Evolutionary conservation across 495 filamentous ascomycete species (phyloP).

Genomic region (Penicillium canescens): DNA sequence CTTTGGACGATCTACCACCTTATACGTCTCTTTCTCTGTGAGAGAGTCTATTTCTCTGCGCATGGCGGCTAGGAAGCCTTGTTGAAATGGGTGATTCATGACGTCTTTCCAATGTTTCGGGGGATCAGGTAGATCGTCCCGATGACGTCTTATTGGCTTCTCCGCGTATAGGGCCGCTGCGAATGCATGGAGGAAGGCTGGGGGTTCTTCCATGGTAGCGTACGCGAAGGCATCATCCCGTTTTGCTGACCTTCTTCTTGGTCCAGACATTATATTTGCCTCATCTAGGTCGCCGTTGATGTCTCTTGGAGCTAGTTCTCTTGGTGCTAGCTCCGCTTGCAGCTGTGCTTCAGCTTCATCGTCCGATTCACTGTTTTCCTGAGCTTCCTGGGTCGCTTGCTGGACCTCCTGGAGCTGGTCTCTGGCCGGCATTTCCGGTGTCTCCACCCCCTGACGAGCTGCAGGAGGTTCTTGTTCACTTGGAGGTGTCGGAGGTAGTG

Average conservation of each 20-base stretch:
- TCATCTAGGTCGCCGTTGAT: background rate
- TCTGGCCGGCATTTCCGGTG: too few relatives aligned
- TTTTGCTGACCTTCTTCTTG: background rate
- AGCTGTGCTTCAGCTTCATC: too few relatives aligned
- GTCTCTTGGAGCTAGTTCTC: background rate
- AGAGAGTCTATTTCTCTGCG: background rate
- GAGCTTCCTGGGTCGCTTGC: too few relatives aligned
- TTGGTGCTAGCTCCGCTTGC: background rate
- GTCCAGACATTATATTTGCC: background rate
- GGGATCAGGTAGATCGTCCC: background rate
- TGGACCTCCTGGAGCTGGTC: too few relatives aligned
- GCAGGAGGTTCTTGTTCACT: too few relatives aligned
- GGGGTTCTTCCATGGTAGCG: background rate
- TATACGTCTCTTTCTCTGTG: background rate
- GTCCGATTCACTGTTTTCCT: too few relatives aligned
- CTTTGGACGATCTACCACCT: background rate
- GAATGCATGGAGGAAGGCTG: background rate
- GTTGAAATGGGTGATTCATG: background rate
- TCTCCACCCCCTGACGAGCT: too few relatives aligned
- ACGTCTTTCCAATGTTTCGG: slow-evolving; percentile 1
- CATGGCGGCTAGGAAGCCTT: background rate
- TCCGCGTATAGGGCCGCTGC: background rate
- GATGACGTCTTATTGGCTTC: background rate
- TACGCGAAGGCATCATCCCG: background rate
- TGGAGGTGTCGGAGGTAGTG: too few relatives aligned